Conservation (phyloP, 768 basidiomycete genomes). For the Cystobasidium ongulense region DNA sequence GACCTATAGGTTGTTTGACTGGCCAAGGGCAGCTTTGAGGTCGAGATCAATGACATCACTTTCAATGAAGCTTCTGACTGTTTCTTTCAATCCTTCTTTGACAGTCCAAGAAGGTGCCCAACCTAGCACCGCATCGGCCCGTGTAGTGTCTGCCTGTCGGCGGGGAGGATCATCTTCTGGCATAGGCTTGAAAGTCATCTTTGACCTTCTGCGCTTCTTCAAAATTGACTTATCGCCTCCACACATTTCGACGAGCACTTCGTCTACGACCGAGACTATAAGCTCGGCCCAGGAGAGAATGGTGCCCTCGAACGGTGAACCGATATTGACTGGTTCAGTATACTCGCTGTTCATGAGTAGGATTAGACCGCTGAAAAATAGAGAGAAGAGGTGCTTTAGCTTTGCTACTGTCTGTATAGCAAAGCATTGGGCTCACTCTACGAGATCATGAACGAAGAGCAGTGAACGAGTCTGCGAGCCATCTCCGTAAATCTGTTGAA, state of each 20-base stretch:
- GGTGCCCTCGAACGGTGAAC: conserved; percentile 89
- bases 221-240: background rate
- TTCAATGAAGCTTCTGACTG: conserved; percentile 68
- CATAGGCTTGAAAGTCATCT: conserved; percentile 73
- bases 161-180: conserved; percentile 79
- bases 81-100: conserved; percentile 86
- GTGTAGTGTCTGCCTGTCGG: conserved; percentile 81
- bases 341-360: conserved; percentile 78
- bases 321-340: conserved; percentile 90
- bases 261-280: conserved; percentile 83
- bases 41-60: conserved; percentile 20
- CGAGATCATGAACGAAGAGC: conserved; percentile 96
- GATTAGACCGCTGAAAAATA: conserved; percentile 13
- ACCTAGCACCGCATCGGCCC: conserved; percentile 69
- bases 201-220: conserved; percentile 45
- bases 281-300: conserved; percentile 88
- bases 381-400: too few relatives aligned
- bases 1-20: background rate
- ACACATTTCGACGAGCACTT: conserved; percentile 66
- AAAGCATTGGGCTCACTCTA: conserved; percentile 74
- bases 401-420: background rate
- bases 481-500: conserved; percentile 50
- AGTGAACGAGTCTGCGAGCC: conserved; percentile 38
- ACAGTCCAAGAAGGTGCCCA: conserved; percentile 95
- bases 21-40: background rate